Conservation (phyloP, 2,329 filamentous ascomycete species). For the Allantophomopsis cytisporea region DNA sequence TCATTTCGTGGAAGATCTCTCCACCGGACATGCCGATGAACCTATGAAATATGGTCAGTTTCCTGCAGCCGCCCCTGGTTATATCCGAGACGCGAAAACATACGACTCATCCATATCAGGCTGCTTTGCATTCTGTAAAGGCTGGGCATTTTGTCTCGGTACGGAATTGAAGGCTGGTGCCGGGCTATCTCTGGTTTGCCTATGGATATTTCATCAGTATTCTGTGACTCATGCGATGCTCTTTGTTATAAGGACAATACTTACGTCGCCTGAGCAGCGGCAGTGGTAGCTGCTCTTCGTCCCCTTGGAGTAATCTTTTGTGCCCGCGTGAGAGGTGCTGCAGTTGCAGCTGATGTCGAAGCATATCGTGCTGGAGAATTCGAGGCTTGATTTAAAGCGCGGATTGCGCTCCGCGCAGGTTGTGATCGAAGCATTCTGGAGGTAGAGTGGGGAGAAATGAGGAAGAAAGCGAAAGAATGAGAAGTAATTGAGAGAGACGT, state of each 20-base stretch:
- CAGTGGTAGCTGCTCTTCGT: slow-evolving; percentile 33
- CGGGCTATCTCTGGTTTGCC: slow-evolving; percentile 43
- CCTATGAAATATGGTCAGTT: slow-evolving; percentile 23
- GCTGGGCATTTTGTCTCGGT: slow-evolving; percentile 40
- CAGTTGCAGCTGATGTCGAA: slow-evolving; percentile 27
- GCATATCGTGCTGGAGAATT: slow-evolving; percentile 21
- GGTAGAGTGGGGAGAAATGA: background rate
- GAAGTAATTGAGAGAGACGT: no score
- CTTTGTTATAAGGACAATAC: slow-evolving; percentile 20
- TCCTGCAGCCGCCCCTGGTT: background rate
- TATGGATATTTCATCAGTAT: slow-evolving; percentile 20
- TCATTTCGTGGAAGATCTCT: slow-evolving; percentile 99
- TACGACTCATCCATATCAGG: slow-evolving; percentile 72
- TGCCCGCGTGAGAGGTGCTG: slow-evolving; percentile 11
- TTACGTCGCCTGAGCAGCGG: slow-evolving; percentile 37
- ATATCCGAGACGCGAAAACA: slow-evolving; percentile 19
- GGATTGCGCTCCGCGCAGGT: slow-evolving; percentile 31
- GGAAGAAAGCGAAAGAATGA: background rate
- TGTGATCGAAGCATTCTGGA: slow-evolving; percentile 31
- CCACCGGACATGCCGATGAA: slow-evolving; percentile 94
- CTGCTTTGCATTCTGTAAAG: slow-evolving; percentile 44
- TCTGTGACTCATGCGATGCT: slow-evolving; percentile 6
- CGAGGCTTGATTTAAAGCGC: slow-evolving; percentile 22
- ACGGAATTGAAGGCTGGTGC: slow-evolving; percentile 45
- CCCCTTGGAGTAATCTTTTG: slow-evolving; percentile 24